A percentile compares a stretch with the other conserved stretches of the same genome.
Conservation (phyloP, 2,329 filamentous ascomycete genomes). For the Sporothrix pseudoabietina region DNA sequence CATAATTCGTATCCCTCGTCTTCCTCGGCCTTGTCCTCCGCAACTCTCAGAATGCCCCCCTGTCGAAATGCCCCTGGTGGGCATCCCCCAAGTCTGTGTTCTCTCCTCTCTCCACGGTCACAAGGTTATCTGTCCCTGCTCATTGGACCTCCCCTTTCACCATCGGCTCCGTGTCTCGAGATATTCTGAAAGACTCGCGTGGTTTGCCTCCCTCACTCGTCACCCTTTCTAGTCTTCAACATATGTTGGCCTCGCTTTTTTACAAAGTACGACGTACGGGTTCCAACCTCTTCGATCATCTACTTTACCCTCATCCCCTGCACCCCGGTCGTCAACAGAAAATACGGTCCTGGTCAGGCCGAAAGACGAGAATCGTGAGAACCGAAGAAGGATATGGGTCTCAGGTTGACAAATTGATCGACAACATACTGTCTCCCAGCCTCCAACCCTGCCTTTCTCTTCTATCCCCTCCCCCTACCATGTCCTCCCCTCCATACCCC, state of each 20-base stretch:
- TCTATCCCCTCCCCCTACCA: no score
- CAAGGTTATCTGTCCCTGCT: slow-evolving; percentile 1
- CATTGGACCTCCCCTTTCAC: background rate
- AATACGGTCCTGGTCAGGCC: background rate
- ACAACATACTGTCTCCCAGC: background rate
- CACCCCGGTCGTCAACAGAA: background rate
- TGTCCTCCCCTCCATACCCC: background rate
- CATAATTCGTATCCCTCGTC: background rate
- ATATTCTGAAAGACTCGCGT: background rate
- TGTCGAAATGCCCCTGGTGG: background rate
- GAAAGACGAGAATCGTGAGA: background rate
- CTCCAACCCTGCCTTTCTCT: background rate
- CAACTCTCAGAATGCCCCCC: background rate
- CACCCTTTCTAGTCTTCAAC: background rate
- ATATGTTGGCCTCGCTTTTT: background rate
- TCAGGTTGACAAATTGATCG: slow-evolving; percentile 23
- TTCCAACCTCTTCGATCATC: background rate
- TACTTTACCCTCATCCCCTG: background rate
- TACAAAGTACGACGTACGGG: background rate
- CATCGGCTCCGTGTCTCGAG: background rate
- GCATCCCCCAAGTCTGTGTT: background rate
- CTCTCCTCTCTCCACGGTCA: background rate
- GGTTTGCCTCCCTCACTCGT: background rate
- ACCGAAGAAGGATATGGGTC: background rate
- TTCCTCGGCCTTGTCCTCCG: background rate